Percentiles rank a stretch among this genome's conserved stretches.
phyloP scores from a whole-genome alignment of 2,329 filamentous ascomycete species.

The Verticillium klebahnii region DNA sequence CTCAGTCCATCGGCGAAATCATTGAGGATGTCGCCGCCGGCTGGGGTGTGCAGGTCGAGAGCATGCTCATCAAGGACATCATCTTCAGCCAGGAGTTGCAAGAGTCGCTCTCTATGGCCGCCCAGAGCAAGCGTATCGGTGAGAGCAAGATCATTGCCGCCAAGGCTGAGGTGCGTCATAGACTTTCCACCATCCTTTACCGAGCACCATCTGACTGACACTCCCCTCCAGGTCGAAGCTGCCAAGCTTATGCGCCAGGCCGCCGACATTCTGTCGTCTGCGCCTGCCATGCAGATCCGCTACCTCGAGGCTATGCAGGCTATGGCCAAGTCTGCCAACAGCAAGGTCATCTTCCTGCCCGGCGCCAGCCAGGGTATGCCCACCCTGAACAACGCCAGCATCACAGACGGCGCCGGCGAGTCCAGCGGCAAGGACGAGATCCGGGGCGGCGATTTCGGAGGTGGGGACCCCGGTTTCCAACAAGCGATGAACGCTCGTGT shows the following conservation, averaged over 20 bases:
- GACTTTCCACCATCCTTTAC: neutral
- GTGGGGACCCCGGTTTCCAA: slow-evolving; percentile 62
- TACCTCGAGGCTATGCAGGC: slow-evolving; percentile 98
- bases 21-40: slow-evolving; percentile 92
- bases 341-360: slow-evolving; percentile 82
- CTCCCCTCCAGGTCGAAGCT: slow-evolving; percentile 62
- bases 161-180: slow-evolving; percentile 64
- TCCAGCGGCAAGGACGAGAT: slow-evolving; percentile 30
- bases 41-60: slow-evolving; percentile 96
- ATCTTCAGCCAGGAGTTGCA: slow-evolving; percentile 95
- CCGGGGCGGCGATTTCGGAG: slow-evolving; percentile 46
- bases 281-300: slow-evolving; percentile 96
- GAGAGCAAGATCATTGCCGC: slow-evolving; percentile 98
- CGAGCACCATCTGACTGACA: neutral
- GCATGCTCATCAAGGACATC: slow-evolving; percentile 99
- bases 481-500: slow-evolving; percentile 76
- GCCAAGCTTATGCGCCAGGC: slow-evolving; percentile 93
- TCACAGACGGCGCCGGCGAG: slow-evolving; percentile 28
- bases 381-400: slow-evolving; percentile 36
- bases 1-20: slow-evolving; percentile 90
- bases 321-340: slow-evolving; percentile 92
- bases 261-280: slow-evolving; percentile 85
- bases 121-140: slow-evolving; percentile 96
- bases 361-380: slow-evolving; percentile 53
- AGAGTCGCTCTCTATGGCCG: slow-evolving; percentile 95